Percentiles rank a stretch among this genome's conserved stretches.
Evolutionary conservation across 768 basidiomycete genomes (phyloP).

Genomic region (Boletellus ananas): DNA sequence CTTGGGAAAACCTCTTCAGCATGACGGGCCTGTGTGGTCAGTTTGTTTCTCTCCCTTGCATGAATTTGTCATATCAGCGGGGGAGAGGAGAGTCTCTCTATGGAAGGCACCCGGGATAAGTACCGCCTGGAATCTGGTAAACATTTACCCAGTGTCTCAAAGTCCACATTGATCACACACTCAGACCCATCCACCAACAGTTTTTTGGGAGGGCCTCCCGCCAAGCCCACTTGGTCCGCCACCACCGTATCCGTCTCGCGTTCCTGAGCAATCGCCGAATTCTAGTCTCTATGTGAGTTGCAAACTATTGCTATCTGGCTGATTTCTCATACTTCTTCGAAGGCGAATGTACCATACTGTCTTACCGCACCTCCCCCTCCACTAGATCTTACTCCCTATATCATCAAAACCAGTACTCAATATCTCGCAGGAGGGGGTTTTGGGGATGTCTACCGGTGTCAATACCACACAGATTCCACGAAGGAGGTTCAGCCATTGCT

Average conservation of each 20-base stretch:
- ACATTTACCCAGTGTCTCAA: no score
- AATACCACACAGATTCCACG: background rate
- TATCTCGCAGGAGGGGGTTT: conserved; percentile 9
- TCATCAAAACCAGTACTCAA: background rate
- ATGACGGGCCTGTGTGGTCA: fast-evolving
- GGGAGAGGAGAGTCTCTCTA: no score
- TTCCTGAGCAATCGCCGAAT: no score
- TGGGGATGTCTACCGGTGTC: no score
- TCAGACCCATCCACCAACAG: no score
- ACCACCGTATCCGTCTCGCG: background rate
- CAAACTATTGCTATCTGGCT: background rate
- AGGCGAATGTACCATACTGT: background rate
- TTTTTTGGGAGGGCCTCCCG: conserved; percentile 1
- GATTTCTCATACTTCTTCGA: background rate
- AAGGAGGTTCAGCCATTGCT: conserved; percentile 1
- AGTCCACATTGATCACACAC: no score
- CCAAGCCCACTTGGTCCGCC: background rate
- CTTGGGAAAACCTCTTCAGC: no score
- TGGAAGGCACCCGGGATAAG: no score
- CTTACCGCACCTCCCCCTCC: background rate
- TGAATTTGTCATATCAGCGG: background rate
- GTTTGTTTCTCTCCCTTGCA: conserved; percentile 10
- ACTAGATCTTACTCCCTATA: conserved; percentile 7
- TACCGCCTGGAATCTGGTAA: no score
- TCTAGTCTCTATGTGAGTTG: background rate